Percentiles rank a stretch among this genome's conserved stretches.
Evolutionary conservation across 371 early-diverging fungal genomes (phyloP).

Genomic region (Mucor racemosus): DNA sequence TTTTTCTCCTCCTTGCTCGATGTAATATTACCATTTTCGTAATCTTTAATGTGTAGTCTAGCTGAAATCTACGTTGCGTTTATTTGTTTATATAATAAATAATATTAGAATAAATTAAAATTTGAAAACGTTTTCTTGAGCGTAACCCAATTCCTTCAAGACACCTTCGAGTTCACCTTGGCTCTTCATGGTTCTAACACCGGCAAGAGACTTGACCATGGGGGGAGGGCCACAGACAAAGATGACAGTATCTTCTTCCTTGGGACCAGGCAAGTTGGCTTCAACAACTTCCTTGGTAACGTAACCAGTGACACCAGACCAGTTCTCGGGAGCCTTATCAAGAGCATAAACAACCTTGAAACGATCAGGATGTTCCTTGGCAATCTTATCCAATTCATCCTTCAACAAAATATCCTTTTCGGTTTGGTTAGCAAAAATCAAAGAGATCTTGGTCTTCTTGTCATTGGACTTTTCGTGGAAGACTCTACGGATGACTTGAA

Average conservation of each 20-base stretch:
- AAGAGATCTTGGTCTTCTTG: conserved; percentile 84
- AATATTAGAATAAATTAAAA: conserved; percentile 58
- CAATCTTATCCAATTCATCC: conserved; percentile 75
- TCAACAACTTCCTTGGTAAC: conserved; percentile 72
- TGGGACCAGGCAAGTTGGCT: conserved; percentile 67
- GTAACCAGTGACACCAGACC: conserved; percentile 75
- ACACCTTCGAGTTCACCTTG: conserved; percentile 88
- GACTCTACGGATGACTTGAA: conserved; percentile 75
- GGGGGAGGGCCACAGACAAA: conserved; percentile 91
- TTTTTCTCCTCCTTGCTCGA: too few species aligned
- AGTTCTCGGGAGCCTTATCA: conserved; percentile 71
- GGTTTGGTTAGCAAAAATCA: conserved; percentile 88
- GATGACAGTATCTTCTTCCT: conserved; percentile 62
- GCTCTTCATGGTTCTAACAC: conserved; percentile 80
- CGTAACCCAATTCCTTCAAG: conserved; percentile 86
- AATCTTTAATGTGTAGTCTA: too few species aligned
- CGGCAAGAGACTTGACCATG: conserved; percentile 81
- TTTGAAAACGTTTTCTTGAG: conserved; percentile 83
- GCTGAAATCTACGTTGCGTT: too few species aligned
- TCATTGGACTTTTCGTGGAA: conserved; percentile 64
- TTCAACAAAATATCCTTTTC: conserved; percentile 87
- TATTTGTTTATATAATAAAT: not conserved
- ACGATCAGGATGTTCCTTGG: conserved; percentile 73
- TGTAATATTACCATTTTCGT: too few species aligned
- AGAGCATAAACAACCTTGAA: conserved; percentile 82